Conservation (phyloP, 768 basidiomycete species). For the Lactarius hatsudake region DNA sequence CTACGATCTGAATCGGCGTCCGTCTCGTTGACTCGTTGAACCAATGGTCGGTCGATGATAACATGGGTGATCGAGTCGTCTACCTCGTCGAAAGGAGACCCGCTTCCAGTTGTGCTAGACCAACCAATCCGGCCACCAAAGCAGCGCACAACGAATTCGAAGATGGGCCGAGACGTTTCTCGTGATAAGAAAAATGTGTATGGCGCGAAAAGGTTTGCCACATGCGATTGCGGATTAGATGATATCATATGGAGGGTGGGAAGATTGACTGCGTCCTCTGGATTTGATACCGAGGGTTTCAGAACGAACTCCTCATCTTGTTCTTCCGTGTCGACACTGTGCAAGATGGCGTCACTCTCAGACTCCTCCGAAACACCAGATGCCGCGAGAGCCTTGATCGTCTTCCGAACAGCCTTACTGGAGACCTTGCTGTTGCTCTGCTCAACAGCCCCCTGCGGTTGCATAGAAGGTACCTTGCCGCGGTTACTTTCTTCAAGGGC, state of each 20-base stretch:
- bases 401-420: slow-evolving; percentile 58
- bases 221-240: slow-evolving; percentile 53
- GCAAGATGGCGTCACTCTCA: slow-evolving; percentile 34
- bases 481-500: slow-evolving; percentile 55
- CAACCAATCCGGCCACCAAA: slow-evolving; percentile 93
- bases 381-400: slow-evolving; percentile 52
- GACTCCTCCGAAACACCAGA: slow-evolving; percentile 34
- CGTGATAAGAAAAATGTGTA: slow-evolving; percentile 93
- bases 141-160: slow-evolving; percentile 90
- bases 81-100: slow-evolving; percentile 73
- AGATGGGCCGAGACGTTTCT: slow-evolving; percentile 85
- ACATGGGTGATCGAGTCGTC: slow-evolving; percentile 92
- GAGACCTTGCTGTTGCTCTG: slow-evolving; percentile 46
- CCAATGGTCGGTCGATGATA: slow-evolving; percentile 84
- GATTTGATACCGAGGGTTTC: slow-evolving; percentile 52
- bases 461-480: slow-evolving; percentile 28
- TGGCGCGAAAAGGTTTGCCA: slow-evolving; percentile 70
- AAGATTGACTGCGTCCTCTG: slow-evolving; percentile 46
- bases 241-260: slow-evolving; percentile 69
- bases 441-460: slow-evolving; percentile 31
- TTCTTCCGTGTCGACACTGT: slow-evolving; percentile 32
- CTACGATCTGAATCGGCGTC: slow-evolving; percentile 59
- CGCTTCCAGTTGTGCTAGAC: slow-evolving; percentile 76
- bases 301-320: slow-evolving; percentile 65
- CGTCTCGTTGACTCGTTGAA: slow-evolving; percentile 47